phyloP scores from a whole-genome alignment of 2,329 filamentous ascomycete species.

The Sordariomycetes sp. region DNA sequence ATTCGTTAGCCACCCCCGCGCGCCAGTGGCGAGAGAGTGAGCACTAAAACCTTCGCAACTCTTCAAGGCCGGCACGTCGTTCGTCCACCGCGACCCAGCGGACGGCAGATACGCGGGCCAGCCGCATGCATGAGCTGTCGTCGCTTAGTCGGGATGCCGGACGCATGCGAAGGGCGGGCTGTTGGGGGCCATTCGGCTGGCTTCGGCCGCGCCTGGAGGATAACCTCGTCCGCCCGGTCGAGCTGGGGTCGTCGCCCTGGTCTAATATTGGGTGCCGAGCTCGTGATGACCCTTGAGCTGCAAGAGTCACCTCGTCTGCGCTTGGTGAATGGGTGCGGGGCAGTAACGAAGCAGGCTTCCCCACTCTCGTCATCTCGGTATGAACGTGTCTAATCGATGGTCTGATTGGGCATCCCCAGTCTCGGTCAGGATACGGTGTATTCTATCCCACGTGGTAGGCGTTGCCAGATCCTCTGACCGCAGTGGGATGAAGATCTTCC shows the following conservation, averaged over 20 bases:
- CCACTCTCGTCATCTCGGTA: not conserved
- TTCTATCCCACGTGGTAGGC: not conserved
- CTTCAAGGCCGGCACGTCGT: too few relatives aligned
- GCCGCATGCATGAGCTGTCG: too few relatives aligned
- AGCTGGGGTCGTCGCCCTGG: not conserved
- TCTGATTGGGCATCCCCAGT: not conserved
- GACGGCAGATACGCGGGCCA: too few relatives aligned
- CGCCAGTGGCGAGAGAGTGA: not conserved
- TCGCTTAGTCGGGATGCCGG: too few relatives aligned
- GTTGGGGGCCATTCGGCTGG: not conserved
- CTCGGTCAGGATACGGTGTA: not conserved
- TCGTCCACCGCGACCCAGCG: too few relatives aligned
- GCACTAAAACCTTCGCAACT: not conserved
- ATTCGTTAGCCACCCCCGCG: not conserved
- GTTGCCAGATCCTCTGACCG: not conserved
- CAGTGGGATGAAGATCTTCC: not conserved
- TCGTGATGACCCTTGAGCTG: not conserved
- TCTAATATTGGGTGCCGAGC: not conserved
- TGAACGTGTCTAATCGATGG: not conserved
- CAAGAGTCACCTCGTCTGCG: not conserved
- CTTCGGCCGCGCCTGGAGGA: not conserved
- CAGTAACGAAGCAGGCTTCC: not conserved
- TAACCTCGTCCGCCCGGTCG: not conserved
- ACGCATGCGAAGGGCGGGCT: too few relatives aligned
- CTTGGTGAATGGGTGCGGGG: not conserved